A percentile compares a stretch with the other conserved stretches of the same genome.
Conservation (phyloP, 257 asterid genomes). For the Capsicum rhomboideum region DNA sequence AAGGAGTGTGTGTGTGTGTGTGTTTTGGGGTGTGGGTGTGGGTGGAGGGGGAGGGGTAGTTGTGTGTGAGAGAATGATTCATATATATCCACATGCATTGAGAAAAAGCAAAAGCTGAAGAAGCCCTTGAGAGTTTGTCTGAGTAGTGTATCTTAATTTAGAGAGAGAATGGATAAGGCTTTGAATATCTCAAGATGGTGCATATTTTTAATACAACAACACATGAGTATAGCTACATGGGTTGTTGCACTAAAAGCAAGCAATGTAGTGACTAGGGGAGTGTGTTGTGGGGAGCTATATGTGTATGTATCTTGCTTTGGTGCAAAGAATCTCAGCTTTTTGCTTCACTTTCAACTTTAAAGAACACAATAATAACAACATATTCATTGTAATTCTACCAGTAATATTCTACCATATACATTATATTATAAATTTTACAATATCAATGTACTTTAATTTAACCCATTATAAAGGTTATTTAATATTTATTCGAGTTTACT, state of each 20-base stretch:
- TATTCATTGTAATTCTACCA: too few relatives aligned
- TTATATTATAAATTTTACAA: too few relatives aligned
- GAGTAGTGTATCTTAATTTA: neutral
- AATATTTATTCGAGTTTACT: too few relatives aligned
- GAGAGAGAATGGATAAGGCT: conserved; percentile 22
- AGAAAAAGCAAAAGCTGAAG: conserved; percentile 23
- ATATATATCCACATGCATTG: neutral
- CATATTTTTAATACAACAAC: neutral
- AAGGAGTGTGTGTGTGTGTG: too few relatives aligned
- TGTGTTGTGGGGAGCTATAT: conserved; percentile 3
- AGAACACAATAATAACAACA: neutral
- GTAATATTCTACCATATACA: too few relatives aligned
- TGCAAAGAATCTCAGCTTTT: conserved; percentile 27
- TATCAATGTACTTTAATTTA: too few relatives aligned
- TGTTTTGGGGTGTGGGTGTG: too few relatives aligned
- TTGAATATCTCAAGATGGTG: neutral
- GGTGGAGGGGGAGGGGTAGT: too few relatives aligned
- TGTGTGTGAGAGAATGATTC: neutral
- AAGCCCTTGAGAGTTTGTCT: neutral
- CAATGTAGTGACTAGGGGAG: conserved; percentile 10
- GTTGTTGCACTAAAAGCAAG: conserved; percentile 28
- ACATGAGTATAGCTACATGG: conserved; percentile 6
- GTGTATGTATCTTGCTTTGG: conserved; percentile 1
- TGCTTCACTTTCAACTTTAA: neutral
- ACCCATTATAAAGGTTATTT: too few relatives aligned